phyloP scores from a whole-genome alignment of 2,329 filamentous ascomycete genomes.

The Lomentospora prolificans region DNA sequence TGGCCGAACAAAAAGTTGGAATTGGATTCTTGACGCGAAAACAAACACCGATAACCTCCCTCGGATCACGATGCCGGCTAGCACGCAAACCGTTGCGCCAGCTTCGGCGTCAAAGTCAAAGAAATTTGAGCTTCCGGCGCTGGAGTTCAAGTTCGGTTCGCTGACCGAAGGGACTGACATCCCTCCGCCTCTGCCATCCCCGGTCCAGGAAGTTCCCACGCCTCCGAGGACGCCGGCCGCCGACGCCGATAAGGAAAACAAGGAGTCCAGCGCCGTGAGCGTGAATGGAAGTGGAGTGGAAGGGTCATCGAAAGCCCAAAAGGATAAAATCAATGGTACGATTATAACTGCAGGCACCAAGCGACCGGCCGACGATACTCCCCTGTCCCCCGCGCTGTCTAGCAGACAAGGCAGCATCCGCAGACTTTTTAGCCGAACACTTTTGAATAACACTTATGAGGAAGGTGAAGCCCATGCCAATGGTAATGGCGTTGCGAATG shows the following conservation, averaged over 20 bases:
- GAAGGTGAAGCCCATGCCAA: conserved; percentile 35
- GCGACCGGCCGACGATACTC: conserved; percentile 38
- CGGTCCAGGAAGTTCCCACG: conserved; percentile 36
- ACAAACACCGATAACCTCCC: background rate
- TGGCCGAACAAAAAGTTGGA: background rate
- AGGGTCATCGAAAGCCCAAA: conserved; percentile 11
- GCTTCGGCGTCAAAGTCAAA: conserved; percentile 5
- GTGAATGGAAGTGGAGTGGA: conserved; percentile 17
- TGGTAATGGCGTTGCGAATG: conserved; percentile 23
- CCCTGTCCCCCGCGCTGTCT: conserved; percentile 41
- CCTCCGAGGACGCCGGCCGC: conserved; percentile 26
- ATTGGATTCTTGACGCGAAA: background rate
- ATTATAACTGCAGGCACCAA: conserved; percentile 30
- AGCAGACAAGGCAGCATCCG: conserved; percentile 46
- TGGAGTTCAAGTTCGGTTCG: conserved; percentile 48
- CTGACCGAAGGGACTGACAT: conserved; percentile 53
- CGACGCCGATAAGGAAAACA: conserved; percentile 16
- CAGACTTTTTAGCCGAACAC: conserved; percentile 45
- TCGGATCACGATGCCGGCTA: conserved; percentile 1
- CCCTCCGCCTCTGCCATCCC: conserved; percentile 47
- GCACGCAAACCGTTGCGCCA: background rate
- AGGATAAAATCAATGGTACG: conserved; percentile 28
- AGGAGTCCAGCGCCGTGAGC: conserved; percentile 10
- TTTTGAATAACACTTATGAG: conserved; percentile 43
- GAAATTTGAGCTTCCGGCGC: conserved; percentile 45